Conservation (phyloP, 2,329 filamentous ascomycete species). For the Cladorrhinum sp. region DNA sequence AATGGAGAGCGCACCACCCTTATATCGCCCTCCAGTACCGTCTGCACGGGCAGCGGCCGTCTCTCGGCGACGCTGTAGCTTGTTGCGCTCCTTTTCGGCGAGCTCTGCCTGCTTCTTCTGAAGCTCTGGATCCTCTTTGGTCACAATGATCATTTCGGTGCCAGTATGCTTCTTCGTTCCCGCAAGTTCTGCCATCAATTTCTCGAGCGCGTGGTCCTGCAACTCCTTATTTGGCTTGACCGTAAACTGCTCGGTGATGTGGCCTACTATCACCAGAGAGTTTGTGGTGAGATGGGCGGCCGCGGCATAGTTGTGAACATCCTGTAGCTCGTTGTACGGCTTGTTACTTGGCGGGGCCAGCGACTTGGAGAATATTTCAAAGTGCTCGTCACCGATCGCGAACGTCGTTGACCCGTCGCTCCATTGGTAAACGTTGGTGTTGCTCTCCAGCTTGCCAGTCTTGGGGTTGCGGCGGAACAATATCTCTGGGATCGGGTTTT, state of each 20-base stretch:
- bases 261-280: conserved; percentile 69
- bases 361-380: conserved; percentile 68
- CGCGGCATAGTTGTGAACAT: conserved; percentile 73
- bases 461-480: conserved; percentile 66
- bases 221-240: conserved; percentile 65
- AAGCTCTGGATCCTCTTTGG: conserved; percentile 71
- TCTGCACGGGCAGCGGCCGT: conserved; percentile 64
- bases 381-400: conserved; percentile 72
- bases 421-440: conserved; percentile 72
- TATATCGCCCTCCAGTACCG: conserved; percentile 47
- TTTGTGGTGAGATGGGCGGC: conserved; percentile 67
- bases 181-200: conserved; percentile 65
- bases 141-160: conserved; percentile 65
- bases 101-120: conserved; percentile 70
- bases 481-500: conserved; percentile 61
- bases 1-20: conserved; percentile 58
- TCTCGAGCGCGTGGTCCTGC: conserved; percentile 68
- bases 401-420: conserved; percentile 76
- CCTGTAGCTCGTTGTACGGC: conserved; percentile 63
- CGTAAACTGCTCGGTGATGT: conserved; percentile 70
- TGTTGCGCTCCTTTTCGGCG: conserved; percentile 70
- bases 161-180: conserved; percentile 56
- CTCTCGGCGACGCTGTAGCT: conserved; percentile 63
- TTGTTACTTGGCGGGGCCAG: conserved; percentile 61
- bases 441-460: conserved; percentile 68